Percentiles rank a stretch among this genome's conserved stretches.
These are phyloP conservation scores for Verticillium alfalfae DNA, from an alignment of 2,329 filamentous ascomycete genomes.

Conservation along the genomic window DNA sequence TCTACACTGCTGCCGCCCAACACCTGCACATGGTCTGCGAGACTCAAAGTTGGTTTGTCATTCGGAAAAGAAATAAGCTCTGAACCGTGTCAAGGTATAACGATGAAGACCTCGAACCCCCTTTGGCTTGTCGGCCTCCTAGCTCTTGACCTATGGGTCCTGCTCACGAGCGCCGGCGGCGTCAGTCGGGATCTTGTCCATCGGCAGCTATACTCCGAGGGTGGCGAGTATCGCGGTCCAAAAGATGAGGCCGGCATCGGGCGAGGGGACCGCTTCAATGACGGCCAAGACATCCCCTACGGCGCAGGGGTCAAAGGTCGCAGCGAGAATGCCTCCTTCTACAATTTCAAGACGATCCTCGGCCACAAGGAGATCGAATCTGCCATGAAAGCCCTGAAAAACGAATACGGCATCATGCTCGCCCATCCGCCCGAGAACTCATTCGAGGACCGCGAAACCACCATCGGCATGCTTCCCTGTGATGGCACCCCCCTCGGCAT, in stretches of 20 bases:
- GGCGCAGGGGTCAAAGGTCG: constrained; percentile 17
- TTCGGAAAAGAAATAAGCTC: too few relatives aligned
- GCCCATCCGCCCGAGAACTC: constrained; percentile 35
- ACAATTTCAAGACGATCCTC: constrained; percentile 34
- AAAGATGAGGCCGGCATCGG: constrained; percentile 22
- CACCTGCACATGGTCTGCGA: too few relatives aligned
- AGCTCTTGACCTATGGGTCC: background rate
- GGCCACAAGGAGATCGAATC: constrained; percentile 37
- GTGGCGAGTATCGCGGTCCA: background rate
- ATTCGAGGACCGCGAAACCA: constrained; percentile 29
- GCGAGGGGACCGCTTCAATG: constrained; percentile 32
- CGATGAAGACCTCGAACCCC: background rate
- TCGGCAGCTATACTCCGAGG: background rate
- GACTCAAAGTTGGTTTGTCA: too few relatives aligned
- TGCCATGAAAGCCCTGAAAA: constrained; percentile 34
- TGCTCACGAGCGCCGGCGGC: background rate
- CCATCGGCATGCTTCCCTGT: constrained; percentile 29
- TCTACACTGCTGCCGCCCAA: too few relatives aligned
- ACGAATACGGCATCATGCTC: constrained; percentile 29
- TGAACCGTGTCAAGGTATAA: background rate
- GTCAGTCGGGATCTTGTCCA: too few relatives aligned
- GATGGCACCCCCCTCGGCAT: constrained; percentile 3
- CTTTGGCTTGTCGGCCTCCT: background rate
- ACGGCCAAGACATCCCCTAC: constrained; percentile 24
- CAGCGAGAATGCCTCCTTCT: constrained; percentile 14